Percentiles rank a stretch among this genome's conserved stretches.
These are phyloP conservation scores for Aspergillus melleus DNA, from an alignment of 2,329 filamentous ascomycete species.

Conservation along the genomic window DNA sequence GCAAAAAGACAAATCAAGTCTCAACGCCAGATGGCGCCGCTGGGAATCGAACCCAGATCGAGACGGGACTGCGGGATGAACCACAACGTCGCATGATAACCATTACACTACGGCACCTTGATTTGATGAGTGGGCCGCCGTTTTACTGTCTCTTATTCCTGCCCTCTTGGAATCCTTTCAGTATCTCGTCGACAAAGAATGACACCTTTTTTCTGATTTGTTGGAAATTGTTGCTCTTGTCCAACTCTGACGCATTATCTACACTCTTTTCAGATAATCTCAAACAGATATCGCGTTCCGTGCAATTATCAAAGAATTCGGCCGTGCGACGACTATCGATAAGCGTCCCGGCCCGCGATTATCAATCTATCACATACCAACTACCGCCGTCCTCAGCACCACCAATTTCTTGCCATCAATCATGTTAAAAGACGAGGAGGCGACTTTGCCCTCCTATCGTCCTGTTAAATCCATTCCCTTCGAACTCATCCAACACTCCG, in stretches of 20 bases:
- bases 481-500: conserved; percentile 65
- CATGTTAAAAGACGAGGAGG: conserved; percentile 18
- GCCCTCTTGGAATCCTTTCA: too few species aligned
- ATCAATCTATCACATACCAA: too few species aligned
- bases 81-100: conserved; percentile 25
- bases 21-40: conserved; percentile 20
- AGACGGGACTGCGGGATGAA: conserved; percentile 17
- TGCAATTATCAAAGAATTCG: too few species aligned
- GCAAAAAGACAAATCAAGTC: conserved; percentile 17
- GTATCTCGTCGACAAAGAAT: too few species aligned
- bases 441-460: conserved; percentile 46
- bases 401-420: conserved; percentile 8
- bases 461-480: conserved; percentile 58
- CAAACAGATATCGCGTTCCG: too few species aligned
- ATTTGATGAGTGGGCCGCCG: conserved; percentile 6
- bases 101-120: conserved; percentile 28
- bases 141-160: not conserved
- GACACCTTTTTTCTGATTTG: too few species aligned
- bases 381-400: not conserved
- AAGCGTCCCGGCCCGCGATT: not conserved
- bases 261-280: too few species aligned
- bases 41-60: conserved; percentile 28
- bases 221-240: too few species aligned
- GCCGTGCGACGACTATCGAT: not conserved
- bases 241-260: too few species aligned